A percentile compares a stretch with the other conserved stretches of the same genome.
Conservation (phyloP, 1,284 basidiomycete genomes). For the Pseudozyma flocculosa region DNA sequence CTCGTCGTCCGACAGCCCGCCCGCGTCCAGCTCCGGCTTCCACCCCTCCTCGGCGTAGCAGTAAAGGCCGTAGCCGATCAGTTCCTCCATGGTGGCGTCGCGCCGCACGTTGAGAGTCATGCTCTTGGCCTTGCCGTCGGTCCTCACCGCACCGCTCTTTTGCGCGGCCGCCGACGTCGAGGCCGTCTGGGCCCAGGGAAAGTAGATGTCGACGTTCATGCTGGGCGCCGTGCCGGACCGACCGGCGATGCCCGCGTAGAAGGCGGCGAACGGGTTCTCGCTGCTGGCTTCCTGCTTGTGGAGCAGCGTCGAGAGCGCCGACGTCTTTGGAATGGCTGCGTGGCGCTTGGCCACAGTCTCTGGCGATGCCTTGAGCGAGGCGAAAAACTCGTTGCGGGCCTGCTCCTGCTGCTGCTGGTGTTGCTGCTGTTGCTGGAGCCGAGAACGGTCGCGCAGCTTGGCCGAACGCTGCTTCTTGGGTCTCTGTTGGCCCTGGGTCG, state of each 20-base stretch:
- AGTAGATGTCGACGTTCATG: conserved; percentile 75
- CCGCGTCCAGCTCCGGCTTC: conserved; percentile 69
- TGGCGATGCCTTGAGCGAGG: conserved; percentile 23
- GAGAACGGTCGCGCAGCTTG: no score
- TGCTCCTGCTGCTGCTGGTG: no score
- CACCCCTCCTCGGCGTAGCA: conserved; percentile 85
- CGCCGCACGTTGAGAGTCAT: conserved; percentile 69
- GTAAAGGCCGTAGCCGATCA: conserved; percentile 88
- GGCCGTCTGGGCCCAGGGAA: conserved; percentile 71
- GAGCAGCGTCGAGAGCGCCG: conserved; percentile 32
- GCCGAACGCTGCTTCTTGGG: no score
- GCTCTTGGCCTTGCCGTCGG: conserved; percentile 50
- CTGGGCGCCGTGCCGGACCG: conserved; percentile 55
- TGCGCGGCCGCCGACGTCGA: conserved; percentile 17
- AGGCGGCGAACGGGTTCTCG: conserved; percentile 59
- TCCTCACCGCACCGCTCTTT: conserved; percentile 29
- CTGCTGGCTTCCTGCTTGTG: conserved; percentile 33
- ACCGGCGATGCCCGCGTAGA: conserved; percentile 60
- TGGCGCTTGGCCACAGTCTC: conserved; percentile 25
- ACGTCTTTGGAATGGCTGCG: conserved; percentile 28
- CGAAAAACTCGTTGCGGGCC: conserved; percentile 19
- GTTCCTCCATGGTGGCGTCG: conserved; percentile 90
- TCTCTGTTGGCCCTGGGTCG: no score
- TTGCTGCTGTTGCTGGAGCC: no score
- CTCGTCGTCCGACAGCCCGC: conserved; percentile 61